Base-by-base conservation (phyloP, 345 rosid genomes). In the Tarenaya hassleriana region DNA sequence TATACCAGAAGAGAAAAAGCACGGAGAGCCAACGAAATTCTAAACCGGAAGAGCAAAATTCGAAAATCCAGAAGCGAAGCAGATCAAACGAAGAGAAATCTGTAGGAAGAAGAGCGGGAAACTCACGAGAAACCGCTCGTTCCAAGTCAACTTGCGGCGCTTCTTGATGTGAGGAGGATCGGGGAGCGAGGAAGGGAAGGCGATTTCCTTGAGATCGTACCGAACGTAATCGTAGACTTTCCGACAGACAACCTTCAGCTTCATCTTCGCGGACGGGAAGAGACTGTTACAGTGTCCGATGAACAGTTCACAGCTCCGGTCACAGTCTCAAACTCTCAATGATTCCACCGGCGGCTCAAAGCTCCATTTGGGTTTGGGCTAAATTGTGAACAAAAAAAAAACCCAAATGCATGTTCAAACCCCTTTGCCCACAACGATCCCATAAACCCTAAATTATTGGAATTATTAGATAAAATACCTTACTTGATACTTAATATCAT, bases 161-260 rank as follows among this genome's bases (percentile, higher is more conserved):
- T 74, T 82, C 1, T 70, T 67, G 58, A 85, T 41, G 75, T 81
- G 90, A 56, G 96, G 94, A 66, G 96, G 94, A 72, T 83, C 88
- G 9, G 95, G 94, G 24, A 92, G 29, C 2, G 29, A 24, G 3
- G 29, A 24, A 5, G 29, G 29, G 94, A 29, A 92, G 0, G 91
- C 88, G 27, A 88, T 92, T 71, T 88, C 97, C 66, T 81, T 92
- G 56, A 85, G 66, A 69, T 92, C 94, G 66, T 81, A 73, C 14
- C 95, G 82, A 39, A 85, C 56, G 69, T 92, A 83, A 60, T 85
- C 79, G 50, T 64, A 83, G 45, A 81, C 67, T 92, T 85, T 45
- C 79, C 61, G 63, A 38, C 71, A 73, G 4, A 65, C 79, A 8
- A 72, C 76, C 41, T 56, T 83, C 62, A 24, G 29, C 29, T 65